Base-by-base conservation (phyloP, 2,329 filamentous ascomycete species). In the Cladophialophora immunda region DNA sequence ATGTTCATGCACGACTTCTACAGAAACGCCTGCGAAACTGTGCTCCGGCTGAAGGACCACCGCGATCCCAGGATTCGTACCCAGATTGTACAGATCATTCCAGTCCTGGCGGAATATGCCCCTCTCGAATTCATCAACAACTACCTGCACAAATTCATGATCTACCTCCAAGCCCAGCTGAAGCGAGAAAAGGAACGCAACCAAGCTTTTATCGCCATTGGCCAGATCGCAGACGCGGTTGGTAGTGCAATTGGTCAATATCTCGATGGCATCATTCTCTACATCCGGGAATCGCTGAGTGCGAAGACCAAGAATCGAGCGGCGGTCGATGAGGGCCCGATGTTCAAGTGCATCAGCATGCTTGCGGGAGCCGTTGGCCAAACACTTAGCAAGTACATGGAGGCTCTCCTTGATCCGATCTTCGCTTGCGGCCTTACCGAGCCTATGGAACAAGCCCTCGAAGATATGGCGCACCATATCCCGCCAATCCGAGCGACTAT, bases 1-100 rank as follows among this genome's bases (percentile, higher is more conserved):
- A 99, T 99, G 94, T 99, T 97, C 79, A 98, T 99, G 95, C 93
- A 97, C 75, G 92, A 94, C 45, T 89, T 94, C 76, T 99, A 98
- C 78, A 88, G 90, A 66, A 92, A 97, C 73, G 90, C 93, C 11
- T 98, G 94, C 77, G 95, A 99, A 69, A 94, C 95, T 70, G 92
- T 97, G 38, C 89, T 94, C 71, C 91, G 92, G 68, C 92, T 97
- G 78, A 97, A 97, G 78, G 95, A 99, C 73, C 93, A 98, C 73
- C 89, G 92, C 62, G 96, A 99, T 73, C 83, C 89, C 3, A 91
- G 93, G 38, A 95, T 98, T 72, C 87, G 94, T 62, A 91, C 92
- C 74, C 96, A 97, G 6, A 91, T 98, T 34, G 92, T 98, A 41
- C 86, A 92, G 62, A 89, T 97, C 64, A 97, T 99, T 61, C 95